Evolutionary conservation across 441 rosid species (phyloP), one percentile per base, ranked within the genome.

Genomic region (Adansonia gregorii): DNA sequence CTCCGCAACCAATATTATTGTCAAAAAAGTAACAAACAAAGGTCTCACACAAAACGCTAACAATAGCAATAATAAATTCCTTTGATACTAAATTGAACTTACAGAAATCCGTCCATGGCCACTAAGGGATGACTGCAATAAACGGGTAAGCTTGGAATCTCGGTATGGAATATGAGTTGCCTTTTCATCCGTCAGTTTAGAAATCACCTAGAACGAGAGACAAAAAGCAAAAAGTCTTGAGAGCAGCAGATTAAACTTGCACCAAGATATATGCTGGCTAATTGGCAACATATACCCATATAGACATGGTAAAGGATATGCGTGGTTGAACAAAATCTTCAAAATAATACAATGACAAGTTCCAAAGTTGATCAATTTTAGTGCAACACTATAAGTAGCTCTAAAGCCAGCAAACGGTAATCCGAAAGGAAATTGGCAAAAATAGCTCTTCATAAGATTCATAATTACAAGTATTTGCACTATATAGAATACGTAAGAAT

Each of bases 81-180:
- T 8, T 20, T 48, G 55, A 20, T 52, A 48, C 45, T 67, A 59
- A 67, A 67, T 35, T 64, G 46, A 75, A 76, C 93, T 86, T 83
- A 89, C 95, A 82, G 95, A 91, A 56, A 88, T 74, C 61, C 83
- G 85, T 15, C 93, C 95, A 84, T 84, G 86, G 61, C 95, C 95
- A 76, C 93, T 89, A 35, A 91, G 91, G 72, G 93, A 89, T 58
- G 93, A 87, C 84, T 88, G 93, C 85, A 91, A 77, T 39, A 91
- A 78, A 72, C 93, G 89, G 0, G 95, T 89, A 75, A 91, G 89
- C 84, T 89, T 91, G 78, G 95, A 91, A 84, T 91, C 93, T 67
- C 95, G 87, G 67, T 89, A 91, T 27, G 95, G 92, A 79, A 91
- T 56, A 78, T 91, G 95, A 51, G 90, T 83, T 46, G 89, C 86